These are phyloP conservation scores for Trichosanthes truncata DNA, from an alignment of 306 rosid species.

Conservation along the genomic window DNA sequence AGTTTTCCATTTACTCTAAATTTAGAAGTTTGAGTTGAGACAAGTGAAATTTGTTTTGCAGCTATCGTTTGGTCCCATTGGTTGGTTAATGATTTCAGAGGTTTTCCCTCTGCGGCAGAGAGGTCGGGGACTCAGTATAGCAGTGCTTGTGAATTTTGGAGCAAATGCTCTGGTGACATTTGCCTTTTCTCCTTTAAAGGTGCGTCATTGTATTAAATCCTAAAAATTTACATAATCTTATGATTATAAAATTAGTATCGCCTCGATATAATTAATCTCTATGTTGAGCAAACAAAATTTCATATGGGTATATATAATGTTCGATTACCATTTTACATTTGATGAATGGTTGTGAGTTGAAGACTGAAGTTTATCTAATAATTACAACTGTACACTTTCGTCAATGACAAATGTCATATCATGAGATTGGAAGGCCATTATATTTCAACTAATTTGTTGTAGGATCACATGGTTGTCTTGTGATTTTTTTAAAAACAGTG, in stretches of 20 bases:
- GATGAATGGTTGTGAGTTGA: neutral
- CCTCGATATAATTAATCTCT: neutral
- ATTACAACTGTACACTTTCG: neutral
- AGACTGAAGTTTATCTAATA: neutral
- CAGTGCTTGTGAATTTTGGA: constrained; percentile 83
- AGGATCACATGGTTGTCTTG: neutral
- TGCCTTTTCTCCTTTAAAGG: constrained; percentile 90
- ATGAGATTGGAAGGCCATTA: neutral
- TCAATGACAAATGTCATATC: neutral
- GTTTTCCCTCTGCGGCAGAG: constrained; percentile 75
- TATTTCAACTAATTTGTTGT: neutral
- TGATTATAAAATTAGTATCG: neutral
- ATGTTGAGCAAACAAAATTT: neutral
- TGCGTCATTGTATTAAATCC: constrained; percentile 12
- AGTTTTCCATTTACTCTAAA: neutral
- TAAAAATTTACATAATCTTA: neutral
- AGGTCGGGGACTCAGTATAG: constrained; percentile 88
- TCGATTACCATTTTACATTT: neutral
- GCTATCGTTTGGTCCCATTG: constrained; percentile 96
- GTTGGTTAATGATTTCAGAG: constrained; percentile 98
- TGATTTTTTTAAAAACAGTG: neutral
- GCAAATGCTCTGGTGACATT: constrained; percentile 87
- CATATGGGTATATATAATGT: neutral
- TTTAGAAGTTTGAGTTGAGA: neutral
- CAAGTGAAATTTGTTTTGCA: constrained; percentile 26